phyloP scores from a whole-genome alignment of 352 stramenopile species.

The Pilasporangium apinafurcum region DNA sequence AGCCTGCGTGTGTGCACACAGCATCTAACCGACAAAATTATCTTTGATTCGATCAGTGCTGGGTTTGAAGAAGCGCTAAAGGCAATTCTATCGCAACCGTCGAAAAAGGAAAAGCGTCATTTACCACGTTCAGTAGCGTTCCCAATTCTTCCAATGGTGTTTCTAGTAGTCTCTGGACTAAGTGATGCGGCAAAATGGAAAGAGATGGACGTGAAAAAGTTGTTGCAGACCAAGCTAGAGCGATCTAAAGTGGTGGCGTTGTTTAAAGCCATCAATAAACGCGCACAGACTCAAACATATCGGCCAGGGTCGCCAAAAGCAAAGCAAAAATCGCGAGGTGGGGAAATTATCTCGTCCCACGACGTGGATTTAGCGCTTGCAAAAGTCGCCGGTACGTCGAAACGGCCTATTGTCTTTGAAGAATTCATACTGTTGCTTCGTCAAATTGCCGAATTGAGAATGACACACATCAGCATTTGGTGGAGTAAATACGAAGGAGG shows the following conservation, averaged over 20 bases:
- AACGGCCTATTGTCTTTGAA: conserved; percentile 33
- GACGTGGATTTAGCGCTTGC: conserved; percentile 59
- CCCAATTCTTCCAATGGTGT: conserved; percentile 38
- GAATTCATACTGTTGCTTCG: conserved; percentile 32
- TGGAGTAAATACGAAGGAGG: conserved; percentile 37
- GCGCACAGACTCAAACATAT: too few species aligned
- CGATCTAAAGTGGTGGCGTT: conserved; percentile 40
- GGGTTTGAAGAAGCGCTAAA: conserved; percentile 6
- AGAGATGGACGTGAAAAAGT: conserved; percentile 23
- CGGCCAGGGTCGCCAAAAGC: too few species aligned
- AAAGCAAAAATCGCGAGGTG: conserved; percentile 4
- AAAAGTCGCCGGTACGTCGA: conserved; percentile 36
- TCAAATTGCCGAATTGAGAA: conserved; percentile 23
- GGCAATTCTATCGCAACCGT: not conserved
- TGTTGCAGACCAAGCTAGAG: conserved; percentile 40
- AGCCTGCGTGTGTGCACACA: conserved; percentile 31
- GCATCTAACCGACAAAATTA: conserved; percentile 28
- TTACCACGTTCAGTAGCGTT: conserved; percentile 8
- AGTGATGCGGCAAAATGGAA: conserved; percentile 26
- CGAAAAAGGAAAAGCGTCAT: not conserved
- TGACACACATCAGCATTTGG: conserved; percentile 20
- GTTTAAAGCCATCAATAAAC: conserved; percentile 36
- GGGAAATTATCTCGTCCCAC: conserved; percentile 41
- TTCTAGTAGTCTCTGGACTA: conserved; percentile 30
- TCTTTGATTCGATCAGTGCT: conserved; percentile 17